These are phyloP conservation scores for Hydnomerulius pinastri DNA, from an alignment of 768 basidiomycete genomes.

Conservation along the genomic window DNA sequence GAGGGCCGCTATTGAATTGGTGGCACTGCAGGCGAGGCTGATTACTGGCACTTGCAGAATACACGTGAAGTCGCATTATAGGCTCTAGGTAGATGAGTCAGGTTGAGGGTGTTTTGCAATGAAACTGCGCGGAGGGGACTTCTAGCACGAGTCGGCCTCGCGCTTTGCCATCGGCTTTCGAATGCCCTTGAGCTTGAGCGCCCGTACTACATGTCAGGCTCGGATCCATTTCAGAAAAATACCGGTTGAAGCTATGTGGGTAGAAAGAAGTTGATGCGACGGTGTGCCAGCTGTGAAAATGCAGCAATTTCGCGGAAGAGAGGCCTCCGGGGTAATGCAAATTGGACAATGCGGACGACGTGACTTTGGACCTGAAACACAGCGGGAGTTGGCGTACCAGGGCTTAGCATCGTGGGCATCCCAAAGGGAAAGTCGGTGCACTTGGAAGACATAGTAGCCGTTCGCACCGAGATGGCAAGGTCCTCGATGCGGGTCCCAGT, in stretches of 20 bases:
- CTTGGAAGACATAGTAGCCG: background rate
- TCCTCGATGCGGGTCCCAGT: background rate
- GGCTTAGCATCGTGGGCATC: background rate
- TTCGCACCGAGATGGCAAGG: background rate
- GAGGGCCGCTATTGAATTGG: slow-evolving; percentile 18
- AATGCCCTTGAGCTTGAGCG: background rate
- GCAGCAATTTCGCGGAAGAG: slow-evolving; percentile 1
- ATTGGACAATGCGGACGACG: background rate
- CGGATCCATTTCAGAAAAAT: background rate
- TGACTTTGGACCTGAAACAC: background rate
- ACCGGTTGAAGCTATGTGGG: background rate
- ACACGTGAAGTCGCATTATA: slow-evolving; percentile 8
- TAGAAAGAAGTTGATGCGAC: background rate
- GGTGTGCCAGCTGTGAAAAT: background rate
- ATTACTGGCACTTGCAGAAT: slow-evolving; percentile 1
- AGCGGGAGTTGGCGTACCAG: background rate
- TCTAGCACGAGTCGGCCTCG: slow-evolving; percentile 1
- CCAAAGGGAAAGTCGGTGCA: slow-evolving; percentile 1
- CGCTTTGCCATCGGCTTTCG: background rate
- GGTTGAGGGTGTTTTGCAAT: slow-evolving; percentile 23
- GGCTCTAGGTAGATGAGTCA: slow-evolving; percentile 8
- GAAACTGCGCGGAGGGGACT: background rate
- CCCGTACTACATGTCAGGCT: background rate
- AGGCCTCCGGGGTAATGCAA: slow-evolving; percentile 8
- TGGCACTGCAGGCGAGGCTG: slow-evolving; percentile 6